Conservation (phyloP, 1,284 basidiomycete species). For the Leccinum subrobustum region DNA sequence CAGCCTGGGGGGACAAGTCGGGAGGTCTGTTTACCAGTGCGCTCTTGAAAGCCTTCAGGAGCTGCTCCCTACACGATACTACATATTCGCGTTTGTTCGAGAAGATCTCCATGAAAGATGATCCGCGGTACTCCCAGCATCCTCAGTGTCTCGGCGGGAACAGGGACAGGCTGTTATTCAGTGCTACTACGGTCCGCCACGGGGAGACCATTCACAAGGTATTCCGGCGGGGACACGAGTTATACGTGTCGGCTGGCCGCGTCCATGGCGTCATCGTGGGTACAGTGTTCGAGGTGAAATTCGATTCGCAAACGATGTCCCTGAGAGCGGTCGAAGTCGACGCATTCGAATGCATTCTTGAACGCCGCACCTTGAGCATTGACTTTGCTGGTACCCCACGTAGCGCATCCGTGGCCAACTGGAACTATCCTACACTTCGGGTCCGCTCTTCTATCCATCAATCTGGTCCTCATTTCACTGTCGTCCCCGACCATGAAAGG, state of each 20-base stretch:
- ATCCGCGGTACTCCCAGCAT: not conserved
- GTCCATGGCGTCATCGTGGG: constrained; percentile 1
- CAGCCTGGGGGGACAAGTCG: not conserved
- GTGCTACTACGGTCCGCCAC: not conserved
- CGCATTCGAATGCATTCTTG: not conserved
- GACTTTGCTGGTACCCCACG: not conserved
- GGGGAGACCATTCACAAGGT: not conserved
- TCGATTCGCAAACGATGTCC: not conserved
- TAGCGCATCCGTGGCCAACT: not conserved
- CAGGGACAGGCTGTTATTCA: constrained; percentile 1
- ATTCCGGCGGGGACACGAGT: not conserved
- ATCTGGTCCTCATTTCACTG: not conserved
- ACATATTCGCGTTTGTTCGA: constrained; percentile 2
- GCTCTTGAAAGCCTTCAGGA: not conserved
- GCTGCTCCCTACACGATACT: not conserved
- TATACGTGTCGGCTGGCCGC: not conserved
- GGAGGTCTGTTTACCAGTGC: constrained; percentile 2
- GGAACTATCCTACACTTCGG: not conserved
- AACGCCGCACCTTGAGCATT: not conserved
- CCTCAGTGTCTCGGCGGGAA: not conserved
- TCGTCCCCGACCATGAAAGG: not conserved
- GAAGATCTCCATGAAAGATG: not conserved
- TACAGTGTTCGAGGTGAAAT: not conserved
- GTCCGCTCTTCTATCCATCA: not conserved
- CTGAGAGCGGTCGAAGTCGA: not conserved